Base-by-base conservation (phyloP, 495 filamentous ascomycete species). In the Neurospora pannonica region DNA sequence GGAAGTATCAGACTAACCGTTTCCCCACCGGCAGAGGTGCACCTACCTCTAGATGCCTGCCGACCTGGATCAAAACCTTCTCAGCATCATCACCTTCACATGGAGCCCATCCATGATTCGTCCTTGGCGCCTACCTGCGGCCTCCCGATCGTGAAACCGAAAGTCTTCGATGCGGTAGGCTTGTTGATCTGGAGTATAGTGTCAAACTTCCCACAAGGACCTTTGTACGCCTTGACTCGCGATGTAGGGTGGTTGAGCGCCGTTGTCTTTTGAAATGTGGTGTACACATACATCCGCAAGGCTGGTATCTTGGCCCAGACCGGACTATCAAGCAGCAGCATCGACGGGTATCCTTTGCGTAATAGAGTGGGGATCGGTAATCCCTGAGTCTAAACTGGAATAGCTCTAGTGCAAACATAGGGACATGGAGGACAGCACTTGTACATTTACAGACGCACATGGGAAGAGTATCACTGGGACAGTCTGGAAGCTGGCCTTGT, bases 201-300 rank as follows among this genome's bases (percentile, higher is more conserved):
- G 54, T 34, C 28, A 62, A 34, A 34, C 54, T 31, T 71, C 13
- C 48, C 19, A 46, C 34, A 40, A 19, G 7, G 2, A n/a, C 34
- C 36, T 28, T n/a, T 69, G 36, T 37, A 31, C 75, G 75, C 73
- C 73, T 71, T 70, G 34, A 38, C 67, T 73, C 75, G 54, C 7
- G 5, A 62, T 62, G 28, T 31, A 62, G 54, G 13, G 24, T 31
- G 6, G 13, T 62, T 34, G 54, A 31, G 24, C 28, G 28, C 28
- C 31, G 28, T 67, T 5, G 15, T 8, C 28, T 15, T 17, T 31
- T 8, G 7, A 34, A 36, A 17, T 17, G 54, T 34, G 54, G 28
- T 36, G 54, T 19, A 67, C 54, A 67, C 28, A 67, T 67, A n/a
- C n/a, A 67, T 67, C 54, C 28, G 54, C 54, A 67, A 67, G 54